Conservation (phyloP, 2,329 filamentous ascomycete species). For the Aspergillus arachidicola region DNA sequence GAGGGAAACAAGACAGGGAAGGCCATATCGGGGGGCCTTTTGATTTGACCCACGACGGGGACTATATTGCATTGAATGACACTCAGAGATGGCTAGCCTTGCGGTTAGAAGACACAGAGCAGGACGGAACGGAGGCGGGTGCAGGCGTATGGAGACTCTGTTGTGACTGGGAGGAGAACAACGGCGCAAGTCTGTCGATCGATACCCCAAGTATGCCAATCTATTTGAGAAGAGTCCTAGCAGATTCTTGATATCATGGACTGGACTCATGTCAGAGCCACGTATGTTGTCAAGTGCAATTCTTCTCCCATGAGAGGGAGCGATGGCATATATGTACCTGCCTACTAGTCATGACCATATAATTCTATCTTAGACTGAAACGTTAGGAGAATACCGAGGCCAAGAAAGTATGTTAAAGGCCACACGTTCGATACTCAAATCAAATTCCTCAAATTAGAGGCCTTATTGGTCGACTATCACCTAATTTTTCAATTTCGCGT, state of each 20-base stretch:
- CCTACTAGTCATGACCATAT: too few species aligned
- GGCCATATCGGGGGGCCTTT: conserved; percentile 18
- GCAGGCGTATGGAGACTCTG: background rate
- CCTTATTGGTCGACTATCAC: too few species aligned
- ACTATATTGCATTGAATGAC: conserved; percentile 13
- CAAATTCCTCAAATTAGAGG: too few species aligned
- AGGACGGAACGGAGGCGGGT: background rate
- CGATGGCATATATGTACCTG: too few species aligned
- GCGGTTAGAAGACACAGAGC: background rate
- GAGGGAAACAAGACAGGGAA: conserved; percentile 9
- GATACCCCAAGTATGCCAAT: background rate
- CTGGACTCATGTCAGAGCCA: too few species aligned
- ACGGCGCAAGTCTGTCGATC: background rate
- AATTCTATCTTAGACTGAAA: too few species aligned
- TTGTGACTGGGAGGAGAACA: background rate
- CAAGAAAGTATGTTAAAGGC: too few species aligned
- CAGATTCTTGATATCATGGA: background rate
- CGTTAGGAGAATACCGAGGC: too few species aligned
- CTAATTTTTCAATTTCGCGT: too few species aligned
- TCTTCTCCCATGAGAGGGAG: too few species aligned
- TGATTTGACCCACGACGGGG: conserved; percentile 18
- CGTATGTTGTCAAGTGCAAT: too few species aligned
- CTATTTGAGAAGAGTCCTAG: background rate
- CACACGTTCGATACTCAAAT: too few species aligned
- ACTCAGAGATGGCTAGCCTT: conserved; percentile 17